These are phyloP conservation scores for Shiraia sp. DNA, from an alignment of 2,329 filamentous ascomycete species.

Conservation along the genomic window DNA sequence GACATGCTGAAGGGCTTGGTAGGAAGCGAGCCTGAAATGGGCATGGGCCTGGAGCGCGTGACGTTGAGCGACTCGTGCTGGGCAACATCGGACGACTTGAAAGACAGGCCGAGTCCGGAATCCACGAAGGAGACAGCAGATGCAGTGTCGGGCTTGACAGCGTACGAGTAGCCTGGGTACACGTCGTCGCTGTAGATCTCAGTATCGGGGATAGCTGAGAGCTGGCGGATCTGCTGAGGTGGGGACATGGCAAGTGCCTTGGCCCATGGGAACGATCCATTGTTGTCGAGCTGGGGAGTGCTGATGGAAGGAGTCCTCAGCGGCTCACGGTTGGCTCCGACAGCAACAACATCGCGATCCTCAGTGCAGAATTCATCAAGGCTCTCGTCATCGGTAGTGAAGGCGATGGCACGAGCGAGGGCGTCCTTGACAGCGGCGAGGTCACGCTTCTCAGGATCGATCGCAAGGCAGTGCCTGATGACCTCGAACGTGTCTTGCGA, in stretches of 20 bases:
- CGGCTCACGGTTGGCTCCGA: conserved; percentile 86
- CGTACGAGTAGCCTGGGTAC: conserved; percentile 81
- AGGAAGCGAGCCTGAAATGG: conserved; percentile 79
- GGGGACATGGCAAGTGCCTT: conserved; percentile 82
- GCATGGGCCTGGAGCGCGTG: conserved; percentile 69
- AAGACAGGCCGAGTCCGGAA: conserved; percentile 78
- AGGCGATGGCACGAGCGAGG: conserved; percentile 79
- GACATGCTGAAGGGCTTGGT: conserved; percentile 71
- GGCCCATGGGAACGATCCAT: conserved; percentile 90
- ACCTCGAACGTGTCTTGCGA: conserved; percentile 97
- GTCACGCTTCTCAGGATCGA: conserved; percentile 89
- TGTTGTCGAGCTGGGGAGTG: conserved; percentile 75
- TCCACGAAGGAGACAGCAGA: conserved; percentile 84
- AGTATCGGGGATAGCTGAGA: conserved; percentile 81
- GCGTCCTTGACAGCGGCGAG: conserved; percentile 76
- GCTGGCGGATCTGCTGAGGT: conserved; percentile 72
- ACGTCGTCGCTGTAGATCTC: conserved; percentile 82
- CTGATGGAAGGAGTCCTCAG: conserved; percentile 94
- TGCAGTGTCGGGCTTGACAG: conserved; percentile 73
- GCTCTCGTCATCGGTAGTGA: conserved; percentile 89
- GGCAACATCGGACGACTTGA: conserved; percentile 67
- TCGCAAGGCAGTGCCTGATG: conserved; percentile 83
- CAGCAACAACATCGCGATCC: conserved; percentile 75
- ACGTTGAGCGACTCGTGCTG: conserved; percentile 51
- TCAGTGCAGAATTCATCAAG: conserved; percentile 92